A percentile compares a stretch with the other conserved stretches of the same genome.
Conservation (phyloP, 306 rosid genomes). For the Quercus parvula region DNA sequence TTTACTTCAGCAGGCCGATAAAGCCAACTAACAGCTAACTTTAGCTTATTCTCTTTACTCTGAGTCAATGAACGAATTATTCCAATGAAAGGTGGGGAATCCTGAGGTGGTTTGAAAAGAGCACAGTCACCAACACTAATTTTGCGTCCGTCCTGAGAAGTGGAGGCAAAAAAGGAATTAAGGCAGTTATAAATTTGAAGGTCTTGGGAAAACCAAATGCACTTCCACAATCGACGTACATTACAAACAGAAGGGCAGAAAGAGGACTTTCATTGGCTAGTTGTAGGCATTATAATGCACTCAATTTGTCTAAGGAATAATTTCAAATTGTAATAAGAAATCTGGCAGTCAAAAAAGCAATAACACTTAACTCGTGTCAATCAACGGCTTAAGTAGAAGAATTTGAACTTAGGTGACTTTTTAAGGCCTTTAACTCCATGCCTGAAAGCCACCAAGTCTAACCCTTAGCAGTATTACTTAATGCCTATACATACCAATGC, state of each 20-base stretch:
- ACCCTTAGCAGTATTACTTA: not conserved
- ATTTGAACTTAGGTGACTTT: not conserved
- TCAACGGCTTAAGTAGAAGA: not conserved
- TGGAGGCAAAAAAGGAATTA: not conserved
- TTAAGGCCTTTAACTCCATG: not conserved
- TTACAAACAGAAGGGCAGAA: not conserved
- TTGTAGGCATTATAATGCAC: no score
- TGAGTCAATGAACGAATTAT: conserved; percentile 50
- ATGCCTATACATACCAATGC: not conserved
- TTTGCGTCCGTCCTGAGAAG: conserved; percentile 63
- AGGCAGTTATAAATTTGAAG: not conserved
- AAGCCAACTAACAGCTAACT: conserved; percentile 73
- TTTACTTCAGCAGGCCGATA: conserved; percentile 73
- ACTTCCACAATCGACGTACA: not conserved
- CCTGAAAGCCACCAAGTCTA: not conserved
- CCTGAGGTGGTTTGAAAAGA: conserved; percentile 70
- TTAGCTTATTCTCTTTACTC: conserved; percentile 48
- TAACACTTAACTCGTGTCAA: no score
- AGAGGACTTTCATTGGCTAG: no score
- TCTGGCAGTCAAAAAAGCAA: no score
- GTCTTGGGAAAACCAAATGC: not conserved
- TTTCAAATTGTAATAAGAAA: no score
- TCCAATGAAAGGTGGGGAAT: conserved; percentile 71
- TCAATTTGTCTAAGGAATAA: no score
- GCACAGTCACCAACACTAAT: conserved; percentile 80